Evolutionary conservation across 805 yeast genomes (phyloP).

Genomic region (Saturnispora diversa): DNA sequence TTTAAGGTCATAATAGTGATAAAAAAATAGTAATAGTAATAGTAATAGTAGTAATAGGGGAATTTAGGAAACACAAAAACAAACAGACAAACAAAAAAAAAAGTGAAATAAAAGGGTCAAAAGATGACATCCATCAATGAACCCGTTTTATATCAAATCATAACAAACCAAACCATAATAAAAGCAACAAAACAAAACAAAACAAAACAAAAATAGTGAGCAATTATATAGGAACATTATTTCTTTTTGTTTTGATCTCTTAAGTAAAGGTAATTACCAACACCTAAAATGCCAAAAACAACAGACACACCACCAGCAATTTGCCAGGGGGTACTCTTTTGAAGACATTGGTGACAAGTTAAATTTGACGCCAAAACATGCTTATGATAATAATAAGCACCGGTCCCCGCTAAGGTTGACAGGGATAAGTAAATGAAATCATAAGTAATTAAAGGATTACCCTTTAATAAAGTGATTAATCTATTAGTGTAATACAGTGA

Average conservation of each 20-base stretch:
- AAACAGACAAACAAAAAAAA: too few species aligned
- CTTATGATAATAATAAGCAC: constrained; percentile 10
- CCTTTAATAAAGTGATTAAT: neutral
- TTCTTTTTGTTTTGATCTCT: constrained; percentile 8
- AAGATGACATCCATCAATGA: too few species aligned
- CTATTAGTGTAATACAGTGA: neutral
- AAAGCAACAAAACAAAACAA: neutral
- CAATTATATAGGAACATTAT: neutral
- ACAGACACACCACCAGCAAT: constrained; percentile 8
- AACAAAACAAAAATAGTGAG: neutral
- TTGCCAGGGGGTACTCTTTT: constrained; percentile 4
- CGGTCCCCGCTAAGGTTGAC: constrained; percentile 6
- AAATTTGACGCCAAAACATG: constrained; percentile 3
- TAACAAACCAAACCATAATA: too few species aligned
- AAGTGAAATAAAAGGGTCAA: too few species aligned
- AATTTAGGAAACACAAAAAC: too few species aligned
- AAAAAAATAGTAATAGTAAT: too few species aligned
- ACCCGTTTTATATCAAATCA: too few species aligned
- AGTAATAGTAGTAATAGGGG: too few species aligned
- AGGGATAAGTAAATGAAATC: constrained; percentile 9
- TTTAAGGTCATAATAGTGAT: too few species aligned
- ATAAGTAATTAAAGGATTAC: constrained; percentile 12
- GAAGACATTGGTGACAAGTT: constrained; percentile 7
- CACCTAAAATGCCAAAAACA: constrained; percentile 10
- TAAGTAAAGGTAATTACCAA: constrained; percentile 14